Evolutionary conservation across 257 asterid species (phyloP).

Genomic region (Nicotiana obtusifolia): DNA sequence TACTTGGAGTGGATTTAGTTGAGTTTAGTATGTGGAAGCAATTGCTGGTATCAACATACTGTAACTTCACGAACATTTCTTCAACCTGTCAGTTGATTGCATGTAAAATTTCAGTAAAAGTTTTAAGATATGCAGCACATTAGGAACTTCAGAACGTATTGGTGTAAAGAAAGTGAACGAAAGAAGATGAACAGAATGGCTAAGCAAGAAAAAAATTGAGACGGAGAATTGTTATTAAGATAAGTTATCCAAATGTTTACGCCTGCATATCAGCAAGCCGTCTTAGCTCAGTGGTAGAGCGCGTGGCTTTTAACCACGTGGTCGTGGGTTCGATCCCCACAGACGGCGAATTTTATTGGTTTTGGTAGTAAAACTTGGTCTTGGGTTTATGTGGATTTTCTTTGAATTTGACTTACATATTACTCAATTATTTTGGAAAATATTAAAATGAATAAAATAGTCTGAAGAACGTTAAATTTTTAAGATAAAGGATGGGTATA

Average conservation of each 20-base stretch:
- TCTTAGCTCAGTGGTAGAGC: constrained; percentile 98
- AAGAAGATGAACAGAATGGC: not conserved
- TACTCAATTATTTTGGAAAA: too few relatives aligned
- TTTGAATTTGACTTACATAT: too few relatives aligned
- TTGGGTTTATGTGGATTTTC: too few relatives aligned
- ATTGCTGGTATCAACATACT: constrained; percentile 48
- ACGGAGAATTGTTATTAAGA: not conserved
- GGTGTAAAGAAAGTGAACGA: not conserved
- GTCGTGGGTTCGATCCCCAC: constrained; percentile 99
- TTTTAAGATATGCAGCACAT: not conserved
- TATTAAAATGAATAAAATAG: too few relatives aligned
- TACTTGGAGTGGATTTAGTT: constrained; percentile 27
- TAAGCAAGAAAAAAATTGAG: not conserved
- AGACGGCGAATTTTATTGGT: constrained; percentile 42
- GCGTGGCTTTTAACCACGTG: constrained; percentile 99
- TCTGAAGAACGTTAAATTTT: too few relatives aligned
- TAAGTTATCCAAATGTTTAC: too few relatives aligned
- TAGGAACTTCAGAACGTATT: not conserved
- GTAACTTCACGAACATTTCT: constrained; percentile 52
- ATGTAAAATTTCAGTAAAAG: not conserved
- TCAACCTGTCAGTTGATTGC: not conserved
- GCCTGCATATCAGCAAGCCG: too few relatives aligned
- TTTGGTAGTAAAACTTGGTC: too few relatives aligned
- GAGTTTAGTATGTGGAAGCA: constrained; percentile 43
- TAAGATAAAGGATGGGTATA: too few relatives aligned